A percentile compares a stretch with the other conserved stretches of the same genome.
Evolutionary conservation across 768 basidiomycete genomes (phyloP).

Genomic region (Strobilomyces dryophilus): DNA sequence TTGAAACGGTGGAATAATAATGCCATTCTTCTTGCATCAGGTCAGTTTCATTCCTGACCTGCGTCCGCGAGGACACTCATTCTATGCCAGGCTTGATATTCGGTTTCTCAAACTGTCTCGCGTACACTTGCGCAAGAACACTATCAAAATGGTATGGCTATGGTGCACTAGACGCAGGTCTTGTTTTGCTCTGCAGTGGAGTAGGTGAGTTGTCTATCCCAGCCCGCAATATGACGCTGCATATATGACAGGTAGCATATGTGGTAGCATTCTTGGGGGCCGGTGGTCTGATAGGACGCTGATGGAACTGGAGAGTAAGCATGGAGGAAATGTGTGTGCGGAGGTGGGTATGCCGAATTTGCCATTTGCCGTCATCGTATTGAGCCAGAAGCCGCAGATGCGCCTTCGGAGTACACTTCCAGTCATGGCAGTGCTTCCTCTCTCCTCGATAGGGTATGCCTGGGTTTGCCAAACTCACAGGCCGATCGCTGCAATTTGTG

Average conservation of each 20-base stretch:
- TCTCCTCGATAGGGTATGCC: slow-evolving; percentile 61
- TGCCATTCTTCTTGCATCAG: slow-evolving; percentile 42
- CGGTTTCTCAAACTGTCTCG: slow-evolving; percentile 62
- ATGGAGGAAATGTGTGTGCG: slow-evolving; percentile 46
- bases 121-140: slow-evolving; percentile 73
- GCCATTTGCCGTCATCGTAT: neutral
- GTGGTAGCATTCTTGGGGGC: slow-evolving; percentile 56
- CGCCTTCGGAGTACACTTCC: slow-evolving; percentile 61
- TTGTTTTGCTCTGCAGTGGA: slow-evolving; percentile 74
- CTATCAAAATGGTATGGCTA: slow-evolving; percentile 62
- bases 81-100: slow-evolving; percentile 57
- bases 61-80: neutral
- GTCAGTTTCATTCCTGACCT: slow-evolving; percentile 4
- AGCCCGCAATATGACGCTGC: neutral
- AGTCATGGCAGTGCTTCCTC: slow-evolving; percentile 52
- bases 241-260: slow-evolving; percentile 37
- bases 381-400: slow-evolving; percentile 43
- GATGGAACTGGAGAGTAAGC: slow-evolving; percentile 35
- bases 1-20: slow-evolving; percentile 65
- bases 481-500: slow-evolving; percentile 64
- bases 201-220: slow-evolving; percentile 39
- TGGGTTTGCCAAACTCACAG: slow-evolving; percentile 69
- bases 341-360: slow-evolving; percentile 49
- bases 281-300: slow-evolving; percentile 52
- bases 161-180: slow-evolving; percentile 65